Evolutionary conservation across 2,329 filamentous ascomycete genomes (phyloP).

Genomic region (Alternaria gansuensis): DNA sequence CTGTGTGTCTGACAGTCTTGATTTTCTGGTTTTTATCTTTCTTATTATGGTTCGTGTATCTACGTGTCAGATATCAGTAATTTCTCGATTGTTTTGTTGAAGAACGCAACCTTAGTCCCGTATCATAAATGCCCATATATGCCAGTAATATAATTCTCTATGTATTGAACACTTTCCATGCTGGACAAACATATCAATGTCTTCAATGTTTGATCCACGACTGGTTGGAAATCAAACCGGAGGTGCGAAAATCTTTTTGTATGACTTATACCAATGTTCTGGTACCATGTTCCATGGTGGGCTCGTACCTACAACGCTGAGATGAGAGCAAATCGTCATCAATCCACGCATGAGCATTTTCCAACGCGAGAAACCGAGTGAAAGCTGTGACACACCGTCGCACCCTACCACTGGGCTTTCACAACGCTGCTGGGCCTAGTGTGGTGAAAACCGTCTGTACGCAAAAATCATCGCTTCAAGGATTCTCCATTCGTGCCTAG

Average conservation of each 20-base stretch:
- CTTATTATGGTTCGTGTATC: not conserved
- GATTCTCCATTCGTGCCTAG: not conserved
- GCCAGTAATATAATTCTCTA: not conserved
- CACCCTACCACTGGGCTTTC: not conserved
- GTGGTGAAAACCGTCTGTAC: not conserved
- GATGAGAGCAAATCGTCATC: not conserved
- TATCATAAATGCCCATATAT: not conserved
- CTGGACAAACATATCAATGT: not conserved
- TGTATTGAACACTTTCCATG: not conserved
- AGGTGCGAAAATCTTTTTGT: not conserved
- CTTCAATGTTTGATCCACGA: not conserved
- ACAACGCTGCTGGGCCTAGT: not conserved
- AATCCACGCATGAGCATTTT: not conserved
- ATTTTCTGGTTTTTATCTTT: slow-evolving; percentile 7
- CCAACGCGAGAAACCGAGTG: not conserved
- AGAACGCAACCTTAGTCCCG: not conserved
- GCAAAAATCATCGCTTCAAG: not conserved
- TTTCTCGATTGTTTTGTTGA: not conserved
- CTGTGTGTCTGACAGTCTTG: not conserved
- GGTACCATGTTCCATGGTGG: not conserved
- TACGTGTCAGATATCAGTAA: not conserved
- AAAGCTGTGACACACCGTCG: not conserved
- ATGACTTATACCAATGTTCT: not conserved
- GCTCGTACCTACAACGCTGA: not conserved
- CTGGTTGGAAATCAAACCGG: not conserved